A percentile compares a stretch with the other conserved stretches of the same genome.
Conservation (phyloP, 2,329 filamentous ascomycete species). For the Herpotrichia juniperi region DNA sequence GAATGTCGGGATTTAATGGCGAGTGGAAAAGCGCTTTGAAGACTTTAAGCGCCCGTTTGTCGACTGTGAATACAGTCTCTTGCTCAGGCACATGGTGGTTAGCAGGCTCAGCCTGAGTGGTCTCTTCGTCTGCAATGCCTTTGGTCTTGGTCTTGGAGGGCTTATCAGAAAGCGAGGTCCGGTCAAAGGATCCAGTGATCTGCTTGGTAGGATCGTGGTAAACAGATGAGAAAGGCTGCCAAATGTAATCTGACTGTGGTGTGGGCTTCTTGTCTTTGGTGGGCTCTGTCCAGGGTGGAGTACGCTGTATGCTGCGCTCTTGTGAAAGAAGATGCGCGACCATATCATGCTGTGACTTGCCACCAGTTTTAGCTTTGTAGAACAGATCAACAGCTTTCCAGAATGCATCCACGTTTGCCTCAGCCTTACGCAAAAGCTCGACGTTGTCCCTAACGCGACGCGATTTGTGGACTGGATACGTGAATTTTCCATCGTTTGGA, state of each 20-base stretch:
- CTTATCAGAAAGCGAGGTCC: slow-evolving; percentile 5
- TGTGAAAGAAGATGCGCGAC: slow-evolving; percentile 27
- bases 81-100: neutral
- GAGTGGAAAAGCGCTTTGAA: slow-evolving; percentile 51
- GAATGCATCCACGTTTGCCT: slow-evolving; percentile 56
- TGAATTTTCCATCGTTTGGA: slow-evolving; percentile 50
- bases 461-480: slow-evolving; percentile 56
- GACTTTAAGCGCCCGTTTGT: slow-evolving; percentile 49
- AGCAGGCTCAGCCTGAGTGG: neutral
- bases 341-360: slow-evolving; percentile 14
- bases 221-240: slow-evolving; percentile 14
- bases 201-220: slow-evolving; percentile 13
- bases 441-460: slow-evolving; percentile 54
- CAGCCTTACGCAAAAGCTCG: slow-evolving; percentile 53
- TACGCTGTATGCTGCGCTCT: slow-evolving; percentile 53
- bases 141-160: slow-evolving; percentile 16
- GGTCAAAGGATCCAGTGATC: slow-evolving; percentile 13
- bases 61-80: slow-evolving; percentile 34
- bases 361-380: slow-evolving; percentile 4
- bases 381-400: slow-evolving; percentile 48
- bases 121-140: neutral
- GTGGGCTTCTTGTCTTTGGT: slow-evolving; percentile 7
- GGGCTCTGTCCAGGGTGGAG: slow-evolving; percentile 55
- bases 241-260: slow-evolving; percentile 5
- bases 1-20: slow-evolving; percentile 38